Percentiles rank a stretch among this genome's conserved stretches.
phyloP scores from a whole-genome alignment of 805 yeast genomes.

The Yamadazyma ubonensis region DNA sequence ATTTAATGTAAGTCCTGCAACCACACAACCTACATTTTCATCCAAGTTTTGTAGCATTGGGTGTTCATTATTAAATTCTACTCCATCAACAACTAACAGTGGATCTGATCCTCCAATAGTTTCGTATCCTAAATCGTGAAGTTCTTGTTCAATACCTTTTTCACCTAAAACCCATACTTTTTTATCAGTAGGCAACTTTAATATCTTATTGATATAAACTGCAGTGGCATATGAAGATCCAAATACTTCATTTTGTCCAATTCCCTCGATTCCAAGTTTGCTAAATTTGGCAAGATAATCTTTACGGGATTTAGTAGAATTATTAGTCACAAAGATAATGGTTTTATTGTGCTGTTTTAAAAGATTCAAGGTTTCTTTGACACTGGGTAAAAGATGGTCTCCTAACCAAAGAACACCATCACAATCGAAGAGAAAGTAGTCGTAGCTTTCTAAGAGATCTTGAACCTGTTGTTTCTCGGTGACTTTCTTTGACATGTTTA shows the following conservation, averaged over 20 bases:
- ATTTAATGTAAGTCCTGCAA: constrained; percentile 79
- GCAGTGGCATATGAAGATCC: constrained; percentile 94
- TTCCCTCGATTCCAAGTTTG: constrained; percentile 51
- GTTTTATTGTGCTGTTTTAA: constrained; percentile 59
- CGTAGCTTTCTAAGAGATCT: constrained; percentile 61
- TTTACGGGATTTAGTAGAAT: constrained; percentile 84
- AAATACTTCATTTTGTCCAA: constrained; percentile 67
- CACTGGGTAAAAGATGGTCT: constrained; percentile 71
- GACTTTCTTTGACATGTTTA: constrained; percentile 19
- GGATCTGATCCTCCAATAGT: constrained; percentile 86
- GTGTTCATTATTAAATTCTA: constrained; percentile 55
- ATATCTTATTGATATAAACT: constrained; percentile 73
- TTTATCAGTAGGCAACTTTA: constrained; percentile 67
- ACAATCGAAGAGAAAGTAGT: constrained; percentile 91
- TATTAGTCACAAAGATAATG: constrained; percentile 89
- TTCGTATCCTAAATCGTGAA: constrained; percentile 68
- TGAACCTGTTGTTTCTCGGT: constrained; percentile 42
- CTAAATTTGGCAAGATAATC: constrained; percentile 76
- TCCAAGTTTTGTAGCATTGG: constrained; percentile 60
- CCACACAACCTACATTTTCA: constrained; percentile 77
- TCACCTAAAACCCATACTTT: constrained; percentile 93
- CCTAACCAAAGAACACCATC: constrained; percentile 98
- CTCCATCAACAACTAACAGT: constrained; percentile 42
- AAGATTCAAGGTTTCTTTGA: constrained; percentile 69
- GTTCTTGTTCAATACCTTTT: constrained; percentile 78